phyloP scores from a whole-genome alignment of 768 basidiomycete genomes.

The Russula earlei region DNA sequence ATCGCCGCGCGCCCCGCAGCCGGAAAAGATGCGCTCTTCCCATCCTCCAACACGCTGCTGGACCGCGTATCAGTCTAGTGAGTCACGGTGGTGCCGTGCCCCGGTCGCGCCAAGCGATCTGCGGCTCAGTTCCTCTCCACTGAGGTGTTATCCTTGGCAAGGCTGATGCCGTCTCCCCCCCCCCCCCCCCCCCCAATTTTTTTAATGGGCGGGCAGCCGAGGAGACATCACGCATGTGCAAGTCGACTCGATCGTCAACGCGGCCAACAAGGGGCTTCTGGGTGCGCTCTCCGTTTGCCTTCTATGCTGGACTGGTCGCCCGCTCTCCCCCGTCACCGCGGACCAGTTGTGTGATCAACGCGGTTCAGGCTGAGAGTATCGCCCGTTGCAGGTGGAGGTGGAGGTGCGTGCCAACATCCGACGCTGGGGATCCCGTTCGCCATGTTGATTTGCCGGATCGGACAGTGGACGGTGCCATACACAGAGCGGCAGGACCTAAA shows the following conservation, averaged over 20 bases:
- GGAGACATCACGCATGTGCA: slow-evolving; percentile 70
- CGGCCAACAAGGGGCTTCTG: slow-evolving; percentile 62
- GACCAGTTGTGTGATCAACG: not conserved
- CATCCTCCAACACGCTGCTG: slow-evolving; percentile 33
- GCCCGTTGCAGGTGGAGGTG: slow-evolving; percentile 54
- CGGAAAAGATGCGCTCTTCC: slow-evolving; percentile 29
- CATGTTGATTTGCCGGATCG: not conserved
- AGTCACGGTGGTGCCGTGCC: slow-evolving; percentile 28
- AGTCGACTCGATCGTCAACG: slow-evolving; percentile 72
- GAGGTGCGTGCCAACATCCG: slow-evolving; percentile 38
- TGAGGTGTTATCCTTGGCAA: too few relatives aligned
- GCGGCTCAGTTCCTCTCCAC: too few relatives aligned
- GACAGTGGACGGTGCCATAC: slow-evolving; percentile 76
- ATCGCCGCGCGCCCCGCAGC: slow-evolving; percentile 28
- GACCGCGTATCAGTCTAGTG: slow-evolving; percentile 62
- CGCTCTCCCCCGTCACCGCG: not conserved
- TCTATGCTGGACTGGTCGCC: not conserved
- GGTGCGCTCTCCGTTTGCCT: slow-evolving; percentile 33
- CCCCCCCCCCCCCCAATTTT: too few relatives aligned
- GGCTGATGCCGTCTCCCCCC: too few relatives aligned
- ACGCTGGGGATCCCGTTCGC: too few relatives aligned
- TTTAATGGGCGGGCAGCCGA: too few relatives aligned
- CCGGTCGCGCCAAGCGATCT: too few relatives aligned
- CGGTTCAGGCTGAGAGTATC: not conserved
- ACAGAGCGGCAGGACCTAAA: slow-evolving; percentile 58